Evolutionary conservation across 176 grass and related monocot species (phyloP).

Genomic region (Leersia perrieri): DNA sequence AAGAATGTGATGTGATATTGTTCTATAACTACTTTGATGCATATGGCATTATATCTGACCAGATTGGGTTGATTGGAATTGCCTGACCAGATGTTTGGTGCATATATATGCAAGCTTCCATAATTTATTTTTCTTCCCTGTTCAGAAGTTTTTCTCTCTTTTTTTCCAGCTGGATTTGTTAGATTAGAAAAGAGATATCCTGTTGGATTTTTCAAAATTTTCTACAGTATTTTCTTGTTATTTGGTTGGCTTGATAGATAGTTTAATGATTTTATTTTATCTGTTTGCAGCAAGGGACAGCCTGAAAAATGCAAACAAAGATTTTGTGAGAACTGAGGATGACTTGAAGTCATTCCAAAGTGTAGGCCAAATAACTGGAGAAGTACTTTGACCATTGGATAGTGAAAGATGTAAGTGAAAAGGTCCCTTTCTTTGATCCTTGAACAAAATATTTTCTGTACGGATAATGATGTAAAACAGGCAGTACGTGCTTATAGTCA

Average conservation of each 20-base stretch:
- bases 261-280: conserved; percentile 12
- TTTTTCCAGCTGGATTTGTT: background rate
- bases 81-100: background rate
- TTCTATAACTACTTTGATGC: no score
- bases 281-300: conserved; percentile 63
- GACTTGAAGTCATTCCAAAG: conserved; percentile 95
- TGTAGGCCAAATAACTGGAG: conserved; percentile 93
- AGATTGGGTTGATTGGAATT: no score
- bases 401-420: conserved; percentile 75
- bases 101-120: background rate
- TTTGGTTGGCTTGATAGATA: background rate
- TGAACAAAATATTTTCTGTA: background rate
- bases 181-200: background rate
- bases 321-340: conserved; percentile 85
- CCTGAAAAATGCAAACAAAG: conserved; percentile 64
- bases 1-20: no score
- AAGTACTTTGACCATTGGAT: conserved; percentile 86
- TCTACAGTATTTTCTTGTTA: conserved; percentile 12
- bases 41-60: no score
- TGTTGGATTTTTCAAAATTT: conserved; percentile 1
- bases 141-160: background rate
- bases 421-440: background rate
- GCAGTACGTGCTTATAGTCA: background rate
- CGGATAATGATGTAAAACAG: background rate
- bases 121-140: background rate